Conservation (phyloP, 2,329 filamentous ascomycete species). For the Fusarium gaditjirri region DNA sequence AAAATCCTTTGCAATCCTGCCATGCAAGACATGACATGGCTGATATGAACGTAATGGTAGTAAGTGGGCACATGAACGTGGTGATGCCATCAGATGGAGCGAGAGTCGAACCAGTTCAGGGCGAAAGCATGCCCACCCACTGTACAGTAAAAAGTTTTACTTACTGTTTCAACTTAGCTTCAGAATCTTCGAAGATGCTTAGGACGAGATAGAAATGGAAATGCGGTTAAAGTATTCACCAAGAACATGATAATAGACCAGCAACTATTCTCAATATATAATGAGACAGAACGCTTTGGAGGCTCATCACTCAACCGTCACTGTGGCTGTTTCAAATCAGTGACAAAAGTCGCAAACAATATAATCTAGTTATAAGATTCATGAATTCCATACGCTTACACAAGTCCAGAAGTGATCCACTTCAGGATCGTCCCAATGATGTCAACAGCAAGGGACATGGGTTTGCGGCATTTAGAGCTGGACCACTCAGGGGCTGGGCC, state of each 20-base stretch:
- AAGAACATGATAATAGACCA: too few relatives aligned
- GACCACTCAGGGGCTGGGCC: not conserved
- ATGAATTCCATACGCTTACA: not conserved
- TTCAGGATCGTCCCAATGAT: not conserved
- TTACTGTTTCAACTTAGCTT: not conserved
- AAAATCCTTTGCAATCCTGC: not conserved
- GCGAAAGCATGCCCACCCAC: not conserved
- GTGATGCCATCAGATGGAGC: not conserved
- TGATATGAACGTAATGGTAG: fast-evolving
- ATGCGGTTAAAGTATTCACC: not conserved
- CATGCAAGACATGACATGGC: not conserved
- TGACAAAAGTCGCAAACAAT: not conserved
- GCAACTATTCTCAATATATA: too few relatives aligned
- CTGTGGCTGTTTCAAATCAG: not conserved
- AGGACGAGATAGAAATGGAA: not conserved
- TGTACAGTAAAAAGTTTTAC: fast-evolving
- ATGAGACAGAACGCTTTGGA: too few relatives aligned
- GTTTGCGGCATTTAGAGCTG: not conserved
- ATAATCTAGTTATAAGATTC: not conserved
- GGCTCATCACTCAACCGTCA: too few relatives aligned
- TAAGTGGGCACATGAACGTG: not conserved
- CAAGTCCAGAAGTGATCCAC: not conserved
- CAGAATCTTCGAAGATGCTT: too few relatives aligned
- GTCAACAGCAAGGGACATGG: not conserved
- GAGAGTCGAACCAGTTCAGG: fast-evolving